These are phyloP conservation scores for Melaleuca quinquenervia DNA, from an alignment of 345 rosid genomes.

Conservation along the genomic window DNA sequence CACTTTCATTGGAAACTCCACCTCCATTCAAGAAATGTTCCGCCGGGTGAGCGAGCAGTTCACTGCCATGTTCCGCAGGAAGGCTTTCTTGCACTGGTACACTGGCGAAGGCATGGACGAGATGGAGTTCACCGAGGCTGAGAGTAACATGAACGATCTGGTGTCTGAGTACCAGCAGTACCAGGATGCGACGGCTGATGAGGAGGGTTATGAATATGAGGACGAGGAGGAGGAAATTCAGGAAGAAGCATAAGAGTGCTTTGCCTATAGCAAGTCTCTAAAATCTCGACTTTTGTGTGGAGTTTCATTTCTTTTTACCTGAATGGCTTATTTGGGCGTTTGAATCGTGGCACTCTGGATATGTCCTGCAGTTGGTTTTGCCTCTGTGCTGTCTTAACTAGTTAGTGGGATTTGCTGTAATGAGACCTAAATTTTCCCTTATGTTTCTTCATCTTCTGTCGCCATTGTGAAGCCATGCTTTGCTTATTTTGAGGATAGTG, in stretches of 20 bases:
- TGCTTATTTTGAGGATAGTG: not conserved
- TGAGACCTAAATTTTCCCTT: not conserved
- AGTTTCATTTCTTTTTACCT: not conserved
- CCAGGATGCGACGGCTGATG: conserved; percentile 73
- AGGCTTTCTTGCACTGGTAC: conserved; percentile 68
- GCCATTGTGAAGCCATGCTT: not conserved
- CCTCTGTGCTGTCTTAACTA: not conserved
- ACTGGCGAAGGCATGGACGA: conserved; percentile 41
- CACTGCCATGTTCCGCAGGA: conserved; percentile 68
- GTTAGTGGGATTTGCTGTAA: not conserved
- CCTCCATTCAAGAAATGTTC: conserved; percentile 65
- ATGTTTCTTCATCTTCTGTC: not conserved
- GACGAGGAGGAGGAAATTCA: conserved; percentile 48
- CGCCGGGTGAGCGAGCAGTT: conserved; percentile 69
- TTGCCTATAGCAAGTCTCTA: not conserved
- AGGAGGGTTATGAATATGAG: conserved; percentile 46
- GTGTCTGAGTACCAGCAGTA: conserved; percentile 73
- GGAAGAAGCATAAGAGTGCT: conserved; percentile 19
- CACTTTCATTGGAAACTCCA: conserved; percentile 57
- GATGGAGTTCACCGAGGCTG: conserved; percentile 40
- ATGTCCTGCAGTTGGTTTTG: not conserved
- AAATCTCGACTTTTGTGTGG: not conserved
- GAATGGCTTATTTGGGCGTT: conserved; percentile 19
- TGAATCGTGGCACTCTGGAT: not conserved
- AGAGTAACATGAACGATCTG: conserved; percentile 71